Conservation (phyloP, 2,329 filamentous ascomycete genomes). For the Colletotrichum destructivum region DNA sequence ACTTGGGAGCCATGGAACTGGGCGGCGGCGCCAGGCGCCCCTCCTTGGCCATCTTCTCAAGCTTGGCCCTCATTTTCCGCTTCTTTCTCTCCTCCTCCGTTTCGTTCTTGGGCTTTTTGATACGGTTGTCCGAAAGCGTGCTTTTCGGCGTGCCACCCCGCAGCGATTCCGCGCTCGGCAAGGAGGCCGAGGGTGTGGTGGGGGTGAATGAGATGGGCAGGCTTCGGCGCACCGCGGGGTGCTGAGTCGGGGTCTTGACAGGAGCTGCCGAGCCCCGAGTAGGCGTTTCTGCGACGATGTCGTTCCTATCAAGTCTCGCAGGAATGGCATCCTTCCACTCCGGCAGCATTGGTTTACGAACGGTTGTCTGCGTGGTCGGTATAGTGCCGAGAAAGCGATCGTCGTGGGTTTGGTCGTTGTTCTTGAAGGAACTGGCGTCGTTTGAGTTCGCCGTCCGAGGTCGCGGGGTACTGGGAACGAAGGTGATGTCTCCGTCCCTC, state of each 20-base stretch:
- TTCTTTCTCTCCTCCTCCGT: constrained; percentile 17
- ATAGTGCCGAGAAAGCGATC: neutral
- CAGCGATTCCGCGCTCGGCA: neutral
- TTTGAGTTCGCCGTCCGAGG: constrained; percentile 7
- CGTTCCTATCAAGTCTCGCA: neutral
- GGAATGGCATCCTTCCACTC: neutral
- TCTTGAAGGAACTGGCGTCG: neutral
- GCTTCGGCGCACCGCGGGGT: constrained; percentile 17
- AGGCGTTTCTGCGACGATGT: constrained; percentile 16
- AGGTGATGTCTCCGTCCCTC: constrained; percentile 13
- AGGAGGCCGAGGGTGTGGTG: constrained; percentile 10
- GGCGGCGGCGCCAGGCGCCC: constrained; percentile 20
- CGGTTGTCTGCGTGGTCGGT: neutral
- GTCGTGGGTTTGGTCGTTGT: neutral
- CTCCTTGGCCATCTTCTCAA: constrained; percentile 30
- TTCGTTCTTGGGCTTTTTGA: constrained; percentile 37
- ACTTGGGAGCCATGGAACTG: constrained; percentile 18
- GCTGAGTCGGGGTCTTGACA: neutral
- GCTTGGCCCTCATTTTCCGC: constrained; percentile 13
- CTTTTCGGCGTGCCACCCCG: constrained; percentile 2
- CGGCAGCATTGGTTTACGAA: neutral
- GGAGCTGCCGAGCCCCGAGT: neutral
- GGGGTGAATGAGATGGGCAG: constrained; percentile 17
- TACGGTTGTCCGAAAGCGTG: constrained; percentile 20
- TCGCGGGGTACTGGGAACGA: constrained; percentile 13